Percentiles rank a stretch among this genome's conserved stretches.
These are phyloP conservation scores for Leccinum imitatum DNA, from an alignment of 768 basidiomycete species.

Conservation along the genomic window DNA sequence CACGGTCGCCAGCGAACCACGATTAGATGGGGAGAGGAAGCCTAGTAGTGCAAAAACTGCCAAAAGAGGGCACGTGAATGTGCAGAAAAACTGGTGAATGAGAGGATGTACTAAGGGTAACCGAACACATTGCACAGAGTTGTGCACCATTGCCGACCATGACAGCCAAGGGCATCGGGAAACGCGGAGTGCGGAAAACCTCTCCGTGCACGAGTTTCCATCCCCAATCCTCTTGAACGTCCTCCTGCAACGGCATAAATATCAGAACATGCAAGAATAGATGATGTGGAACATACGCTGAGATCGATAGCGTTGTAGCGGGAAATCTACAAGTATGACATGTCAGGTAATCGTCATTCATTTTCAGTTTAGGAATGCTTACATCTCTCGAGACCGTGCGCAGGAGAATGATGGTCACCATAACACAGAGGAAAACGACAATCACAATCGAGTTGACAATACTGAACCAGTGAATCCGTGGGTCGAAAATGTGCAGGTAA, in stretches of 20 bases:
- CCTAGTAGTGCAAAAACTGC: slow-evolving; percentile 89
- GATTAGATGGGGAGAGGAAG: slow-evolving; percentile 93
- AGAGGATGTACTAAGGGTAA: slow-evolving; percentile 69
- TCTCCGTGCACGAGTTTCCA: slow-evolving; percentile 99
- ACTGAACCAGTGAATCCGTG: slow-evolving; percentile 95
- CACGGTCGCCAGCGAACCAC: slow-evolving; percentile 84
- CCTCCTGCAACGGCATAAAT: slow-evolving; percentile 54
- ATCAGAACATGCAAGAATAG: background rate
- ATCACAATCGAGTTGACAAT: slow-evolving; percentile 92
- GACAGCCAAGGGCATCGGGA: slow-evolving; percentile 76
- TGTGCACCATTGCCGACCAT: slow-evolving; percentile 75
- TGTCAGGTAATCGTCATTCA: background rate
- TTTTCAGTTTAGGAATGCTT: slow-evolving; percentile 19
- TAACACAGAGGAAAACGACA: slow-evolving; percentile 84
- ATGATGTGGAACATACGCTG: slow-evolving; percentile 51
- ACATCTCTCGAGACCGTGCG: slow-evolving; percentile 89
- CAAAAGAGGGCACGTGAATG: slow-evolving; percentile 5
- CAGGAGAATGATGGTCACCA: slow-evolving; percentile 90
- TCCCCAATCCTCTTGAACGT: slow-evolving; percentile 96
- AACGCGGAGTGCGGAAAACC: slow-evolving; percentile 82
- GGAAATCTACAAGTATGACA: slow-evolving; percentile 14
- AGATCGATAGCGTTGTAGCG: slow-evolving; percentile 96
- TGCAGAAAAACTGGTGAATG: background rate
- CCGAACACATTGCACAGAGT: slow-evolving; percentile 75
- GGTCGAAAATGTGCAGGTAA: slow-evolving; percentile 92